phyloP scores from a whole-genome alignment of 768 basidiomycete genomes.

The Aureoboletus auriporus region DNA sequence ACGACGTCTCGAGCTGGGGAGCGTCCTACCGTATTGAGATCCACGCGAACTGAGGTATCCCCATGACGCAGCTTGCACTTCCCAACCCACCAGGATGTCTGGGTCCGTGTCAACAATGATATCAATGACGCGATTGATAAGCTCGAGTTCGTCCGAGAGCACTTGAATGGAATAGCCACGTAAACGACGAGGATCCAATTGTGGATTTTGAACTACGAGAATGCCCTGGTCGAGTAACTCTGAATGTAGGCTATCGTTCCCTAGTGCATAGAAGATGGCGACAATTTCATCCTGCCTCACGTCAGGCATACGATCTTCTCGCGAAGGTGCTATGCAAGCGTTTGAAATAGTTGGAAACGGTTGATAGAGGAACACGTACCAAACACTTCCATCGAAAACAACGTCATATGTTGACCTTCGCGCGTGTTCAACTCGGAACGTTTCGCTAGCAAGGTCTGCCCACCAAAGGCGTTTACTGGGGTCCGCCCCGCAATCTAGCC shows the following conservation, averaged over 20 bases:
- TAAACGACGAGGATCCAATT: constrained; percentile 38
- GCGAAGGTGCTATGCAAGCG: constrained; percentile 49
- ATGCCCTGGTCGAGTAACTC: constrained; percentile 39
- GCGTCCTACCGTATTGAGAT: constrained; percentile 45
- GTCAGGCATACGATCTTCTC: constrained; percentile 57
- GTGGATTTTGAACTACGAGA: constrained; percentile 46
- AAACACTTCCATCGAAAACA: constrained; percentile 82
- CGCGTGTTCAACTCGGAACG: constrained; percentile 41
- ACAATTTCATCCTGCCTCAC: constrained; percentile 53
- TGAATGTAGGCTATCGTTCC: constrained; percentile 35
- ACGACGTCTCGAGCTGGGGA: not conserved
- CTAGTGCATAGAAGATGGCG: constrained; percentile 73
- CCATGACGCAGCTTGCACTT: constrained; percentile 86
- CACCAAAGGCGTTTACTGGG: constrained; percentile 65
- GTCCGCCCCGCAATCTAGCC: constrained; percentile 72
- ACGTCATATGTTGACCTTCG: constrained; percentile 69
- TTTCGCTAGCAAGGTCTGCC: constrained; percentile 52
- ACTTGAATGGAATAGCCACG: constrained; percentile 45
- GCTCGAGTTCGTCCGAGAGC: constrained; percentile 68
- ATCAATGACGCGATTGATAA: constrained; percentile 76
- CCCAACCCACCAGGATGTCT: constrained; percentile 91
- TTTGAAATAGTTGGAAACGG: not conserved
- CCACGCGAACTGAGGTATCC: constrained; percentile 81
- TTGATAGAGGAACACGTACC: constrained; percentile 45
- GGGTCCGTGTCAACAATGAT: constrained; percentile 76